Base-by-base conservation (phyloP, 2,329 filamentous ascomycete species). In the Fusarium pininemorale region DNA sequence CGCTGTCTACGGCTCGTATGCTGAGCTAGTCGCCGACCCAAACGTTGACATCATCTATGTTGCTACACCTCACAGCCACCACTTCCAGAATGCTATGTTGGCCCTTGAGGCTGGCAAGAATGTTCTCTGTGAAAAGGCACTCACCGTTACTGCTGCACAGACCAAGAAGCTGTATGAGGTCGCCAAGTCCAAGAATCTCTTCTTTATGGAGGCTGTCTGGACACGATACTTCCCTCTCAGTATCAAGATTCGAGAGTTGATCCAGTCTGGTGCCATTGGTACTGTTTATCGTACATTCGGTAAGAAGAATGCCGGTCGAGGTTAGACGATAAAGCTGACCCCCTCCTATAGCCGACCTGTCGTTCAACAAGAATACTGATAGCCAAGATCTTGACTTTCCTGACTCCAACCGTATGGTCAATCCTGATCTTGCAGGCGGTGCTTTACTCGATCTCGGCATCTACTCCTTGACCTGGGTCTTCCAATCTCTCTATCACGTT, bases 21-120 rank as follows among this genome's bases (percentile, higher is more conserved):
- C 91, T 70, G 93, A 95, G 80, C 89, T 98, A 35, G 94, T 96
- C 32, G 88, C 89, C 57, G 94, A 97, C 80, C 85, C 92, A 12
- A 89, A 94, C 77, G 89, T 97, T 75, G 93, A 97, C 82, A 93
- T 97, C 77, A 84, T 98, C 83, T 98, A 97, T 82, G 90, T 98
- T 63, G 94, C 94, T 30, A 97, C 95, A 8, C 95, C 95, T 22
- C 95, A 97, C 85, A 95, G 93, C 77, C 95, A 97, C 82, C 95
- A 98, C 85, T 97, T 95, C 85, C 94, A 97, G 82, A 96, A 98
- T 83, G 89, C 90, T 73, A 94, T 95, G 90, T 88, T 97, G n/a
- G 93, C 91, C 48, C 87, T 98, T 44, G 89, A 94, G 75, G 93
- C 93, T 13, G 93, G 94, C 78, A 98, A 97, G 87, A 89, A 96